Base-by-base conservation (phyloP, 169 alveolate genomes). In the Babesia sp. region DNA sequence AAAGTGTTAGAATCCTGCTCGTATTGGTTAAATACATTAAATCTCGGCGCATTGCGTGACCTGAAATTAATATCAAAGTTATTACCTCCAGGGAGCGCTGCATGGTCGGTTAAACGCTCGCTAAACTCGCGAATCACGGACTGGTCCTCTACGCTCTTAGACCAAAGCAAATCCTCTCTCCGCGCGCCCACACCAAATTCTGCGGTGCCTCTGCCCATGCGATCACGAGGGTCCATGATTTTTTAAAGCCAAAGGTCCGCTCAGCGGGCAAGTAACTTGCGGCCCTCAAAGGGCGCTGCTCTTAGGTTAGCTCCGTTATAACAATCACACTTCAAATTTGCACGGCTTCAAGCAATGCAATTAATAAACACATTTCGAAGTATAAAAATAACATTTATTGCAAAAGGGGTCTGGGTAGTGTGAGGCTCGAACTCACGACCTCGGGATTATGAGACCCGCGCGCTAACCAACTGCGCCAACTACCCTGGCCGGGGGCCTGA, bases 391-490 rank as follows among this genome's bases (percentile, higher is more conserved):
- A 14, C 8, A 11, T 11, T 12, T n/a, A 12, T 24, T 8, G n/a
- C 33, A 54, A 57, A 34, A 57, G 48, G 67, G 28, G 22, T 20
- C 31, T 89, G 93, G 92, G 91, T 85, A 78, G 85, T 89, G 96
- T 84, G 96, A 90, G 96, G 94, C 86, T 92, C 94, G 96, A 92
- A 91, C 96, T 90, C 96, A 85, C 96, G 96, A 90, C 96, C 95
- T 90, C 94, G 93, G 94, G 96, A 87, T 91, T 89, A 92, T 90
- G 94, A 92, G 95, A 90, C 96, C 94, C 93, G 94, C 94, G 95
- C 96, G 93, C 96, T 92, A 89, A 91, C 96, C 96, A 85, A 86
- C 96, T 92, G 96, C 93, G 96, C 96, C 91, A 92, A 89, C 91
- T 60, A 87, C 93, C 93, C 93, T 34, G 63, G 61, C 39, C 11